Evolutionary conservation across 352 stramenopile species (phyloP), one percentile per base, ranked within the genome.

Genomic region (Heterotrichella gracilis): DNA sequence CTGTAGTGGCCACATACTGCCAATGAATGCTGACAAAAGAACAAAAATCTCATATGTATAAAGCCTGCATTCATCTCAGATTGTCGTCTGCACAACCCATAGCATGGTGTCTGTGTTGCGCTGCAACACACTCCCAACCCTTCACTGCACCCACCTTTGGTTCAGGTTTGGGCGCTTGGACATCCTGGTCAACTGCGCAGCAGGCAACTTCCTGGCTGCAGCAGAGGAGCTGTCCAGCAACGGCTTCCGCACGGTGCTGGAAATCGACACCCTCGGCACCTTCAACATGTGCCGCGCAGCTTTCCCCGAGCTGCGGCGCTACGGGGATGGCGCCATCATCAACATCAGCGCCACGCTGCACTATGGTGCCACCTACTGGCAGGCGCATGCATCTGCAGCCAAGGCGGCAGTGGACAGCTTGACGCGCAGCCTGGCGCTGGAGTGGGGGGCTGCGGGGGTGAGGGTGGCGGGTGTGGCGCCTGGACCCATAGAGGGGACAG

Each of bases 311-410:
- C 78, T 95, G 40, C 81, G 81, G 67, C 76, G 76, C 9, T 76
- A 76, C n/a, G 24, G 42, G 20, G 74, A 72, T 39, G 82, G 79
- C 22, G 75, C 80, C 39, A 90, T 95, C 70, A 80, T 96, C 71
- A 95, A 95, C 79, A 95, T 96, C 74, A 92, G 81, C 1, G 86
- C 87, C 70, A 93, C 84, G 68, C 76, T 94, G 73, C 85, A 94
- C 73, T 81, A 85, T 68, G 80, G 82, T 0, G 84, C 83, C 13
- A 93, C 86, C 25, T 90, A 82, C 78, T 95, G 88, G 79, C 88
- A 96, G 75, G 82, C 84, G 23, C 89, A 96, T 74, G 87, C 89
- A 2, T 91, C 82, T 25, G 87, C 88, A 0, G 88, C 89, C 20
- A 96, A 96, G 77, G 83, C 84, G 32, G 88, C 85, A 0, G 84